Evolutionary conservation across 2,329 filamentous ascomycete genomes (phyloP).

Genomic region (Botrytis tulipae): DNA sequence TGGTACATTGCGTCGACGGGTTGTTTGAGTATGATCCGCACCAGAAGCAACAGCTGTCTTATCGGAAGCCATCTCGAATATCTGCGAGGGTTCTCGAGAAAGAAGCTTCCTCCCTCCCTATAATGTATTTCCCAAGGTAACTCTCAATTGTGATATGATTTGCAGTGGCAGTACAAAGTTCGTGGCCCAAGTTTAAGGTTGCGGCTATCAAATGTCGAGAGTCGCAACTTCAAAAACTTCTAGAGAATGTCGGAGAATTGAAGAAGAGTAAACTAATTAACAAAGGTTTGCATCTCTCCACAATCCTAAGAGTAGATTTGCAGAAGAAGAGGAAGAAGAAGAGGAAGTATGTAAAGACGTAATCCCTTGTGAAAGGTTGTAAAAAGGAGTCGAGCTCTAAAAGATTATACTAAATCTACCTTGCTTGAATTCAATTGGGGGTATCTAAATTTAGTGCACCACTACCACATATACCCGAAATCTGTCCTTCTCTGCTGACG

Average conservation of each 20-base stretch:
- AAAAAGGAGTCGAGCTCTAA: slow-evolving; percentile 18
- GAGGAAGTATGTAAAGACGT: slow-evolving; percentile 8
- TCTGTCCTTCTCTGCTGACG: slow-evolving; percentile 22
- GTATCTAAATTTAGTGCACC: slow-evolving; percentile 19
- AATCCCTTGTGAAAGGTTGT: slow-evolving; percentile 20
- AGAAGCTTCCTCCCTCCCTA: not conserved
- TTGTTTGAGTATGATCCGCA: slow-evolving; percentile 53
- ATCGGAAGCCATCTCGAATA: slow-evolving; percentile 40
- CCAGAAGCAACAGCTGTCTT: slow-evolving; percentile 59
- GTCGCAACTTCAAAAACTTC: slow-evolving; percentile 13
- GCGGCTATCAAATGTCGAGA: slow-evolving; percentile 1
- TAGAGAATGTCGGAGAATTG: slow-evolving; percentile 13
- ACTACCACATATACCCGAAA: slow-evolving; percentile 14
- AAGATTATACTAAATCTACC: slow-evolving; percentile 17
- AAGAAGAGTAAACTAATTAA: slow-evolving; percentile 27
- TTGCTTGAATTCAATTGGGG: slow-evolving; percentile 20
- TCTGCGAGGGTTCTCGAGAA: slow-evolving; percentile 3
- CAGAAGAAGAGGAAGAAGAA: slow-evolving; percentile 2
- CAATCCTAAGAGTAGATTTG: slow-evolving; percentile 23
- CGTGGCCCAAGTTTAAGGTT: slow-evolving; percentile 15
- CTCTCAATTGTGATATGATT: slow-evolving; percentile 3
- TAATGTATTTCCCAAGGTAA: not conserved
- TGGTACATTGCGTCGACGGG: slow-evolving; percentile 55
- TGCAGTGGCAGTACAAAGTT: slow-evolving; percentile 12
- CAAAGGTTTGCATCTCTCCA: slow-evolving; percentile 33